Percentiles rank a stretch among this genome's conserved stretches.
phyloP scores from a whole-genome alignment of 768 basidiomycete genomes.

The Pilatotrama ljubarskyi region DNA sequence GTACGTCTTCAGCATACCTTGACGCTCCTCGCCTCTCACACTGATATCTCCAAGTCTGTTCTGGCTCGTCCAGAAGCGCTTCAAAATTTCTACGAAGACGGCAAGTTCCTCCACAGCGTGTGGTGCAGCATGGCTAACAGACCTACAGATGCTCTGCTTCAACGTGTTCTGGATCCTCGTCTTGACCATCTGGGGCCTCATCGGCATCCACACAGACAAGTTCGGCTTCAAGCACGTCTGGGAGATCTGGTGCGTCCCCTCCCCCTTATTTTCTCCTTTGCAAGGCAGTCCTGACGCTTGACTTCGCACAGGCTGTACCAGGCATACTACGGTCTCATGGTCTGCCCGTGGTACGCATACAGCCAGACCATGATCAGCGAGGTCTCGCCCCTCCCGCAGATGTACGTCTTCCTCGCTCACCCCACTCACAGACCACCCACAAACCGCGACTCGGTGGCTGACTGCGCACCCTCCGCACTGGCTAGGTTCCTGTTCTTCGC shows the following conservation, averaged over 20 bases:
- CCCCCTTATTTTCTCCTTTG: background rate
- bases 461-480: background rate
- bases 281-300: too few relatives aligned
- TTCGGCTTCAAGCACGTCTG: constrained; percentile 84
- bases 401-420: constrained; percentile 40
- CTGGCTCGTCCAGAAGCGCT: constrained; percentile 70
- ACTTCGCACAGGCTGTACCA: constrained; percentile 56
- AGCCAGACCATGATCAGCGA: constrained; percentile 85
- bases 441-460: too few relatives aligned
- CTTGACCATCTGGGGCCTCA: constrained; percentile 71
- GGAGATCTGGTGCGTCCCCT: constrained; percentile 62
- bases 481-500: constrained; percentile 73
- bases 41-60: constrained; percentile 44
- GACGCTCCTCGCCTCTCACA: background rate
- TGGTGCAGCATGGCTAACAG: too few relatives aligned
- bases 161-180: constrained; percentile 73
- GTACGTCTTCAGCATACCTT: constrained; percentile 38
- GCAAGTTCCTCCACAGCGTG: constrained; percentile 33
- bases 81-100: constrained; percentile 61
- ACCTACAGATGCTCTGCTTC: constrained; percentile 62
- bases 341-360: constrained; percentile 81
- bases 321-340: constrained; percentile 68
- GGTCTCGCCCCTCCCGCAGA: constrained; percentile 70
- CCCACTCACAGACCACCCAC: background rate
- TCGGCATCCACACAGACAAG: constrained; percentile 70